Percentiles rank a stretch among this genome's conserved stretches.
Evolutionary conservation across 192 early-diverging fungal species (phyloP).

Genomic region (Chytriomyces sp.): DNA sequence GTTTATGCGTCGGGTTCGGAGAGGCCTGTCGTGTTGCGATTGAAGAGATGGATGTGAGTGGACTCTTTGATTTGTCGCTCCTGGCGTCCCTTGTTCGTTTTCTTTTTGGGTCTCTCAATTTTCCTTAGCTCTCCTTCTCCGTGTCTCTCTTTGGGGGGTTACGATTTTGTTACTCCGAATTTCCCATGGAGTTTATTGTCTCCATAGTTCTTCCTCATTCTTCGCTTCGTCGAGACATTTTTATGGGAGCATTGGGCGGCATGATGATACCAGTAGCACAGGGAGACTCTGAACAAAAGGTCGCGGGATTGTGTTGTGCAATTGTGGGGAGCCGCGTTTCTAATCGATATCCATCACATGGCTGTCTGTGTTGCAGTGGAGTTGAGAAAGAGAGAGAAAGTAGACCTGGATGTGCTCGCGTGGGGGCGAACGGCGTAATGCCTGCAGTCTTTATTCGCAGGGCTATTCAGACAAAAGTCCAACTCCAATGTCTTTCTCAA

Average conservation of each 20-base stretch:
- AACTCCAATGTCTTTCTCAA: no score
- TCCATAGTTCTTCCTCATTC: background rate
- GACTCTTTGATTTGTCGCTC: background rate
- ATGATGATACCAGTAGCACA: conserved; percentile 36
- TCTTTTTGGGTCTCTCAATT: conserved; percentile 16
- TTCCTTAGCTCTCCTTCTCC: background rate
- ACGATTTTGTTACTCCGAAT: background rate
- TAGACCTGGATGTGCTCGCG: background rate
- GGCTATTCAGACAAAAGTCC: no score
- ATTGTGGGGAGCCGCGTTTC: background rate
- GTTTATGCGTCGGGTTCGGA: conserved; percentile 88
- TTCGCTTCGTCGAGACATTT: background rate
- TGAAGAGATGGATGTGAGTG: conserved; percentile 80
- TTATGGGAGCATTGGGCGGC: background rate
- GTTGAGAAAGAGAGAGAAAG: background rate
- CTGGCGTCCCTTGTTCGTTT: background rate
- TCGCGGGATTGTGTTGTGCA: conserved; percentile 15
- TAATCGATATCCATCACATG: no score
- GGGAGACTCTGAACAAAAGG: conserved; percentile 31
- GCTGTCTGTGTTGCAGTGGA: background rate
- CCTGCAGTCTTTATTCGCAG: no score
- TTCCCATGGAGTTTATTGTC: no score
- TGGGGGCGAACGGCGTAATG: background rate
- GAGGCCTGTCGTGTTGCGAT: conserved; percentile 79
- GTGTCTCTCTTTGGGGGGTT: background rate